Percentiles rank a stretch among this genome's conserved stretches.
phyloP scores from a whole-genome alignment of 73 alveolate species.

The Breviolum minutum region DNA sequence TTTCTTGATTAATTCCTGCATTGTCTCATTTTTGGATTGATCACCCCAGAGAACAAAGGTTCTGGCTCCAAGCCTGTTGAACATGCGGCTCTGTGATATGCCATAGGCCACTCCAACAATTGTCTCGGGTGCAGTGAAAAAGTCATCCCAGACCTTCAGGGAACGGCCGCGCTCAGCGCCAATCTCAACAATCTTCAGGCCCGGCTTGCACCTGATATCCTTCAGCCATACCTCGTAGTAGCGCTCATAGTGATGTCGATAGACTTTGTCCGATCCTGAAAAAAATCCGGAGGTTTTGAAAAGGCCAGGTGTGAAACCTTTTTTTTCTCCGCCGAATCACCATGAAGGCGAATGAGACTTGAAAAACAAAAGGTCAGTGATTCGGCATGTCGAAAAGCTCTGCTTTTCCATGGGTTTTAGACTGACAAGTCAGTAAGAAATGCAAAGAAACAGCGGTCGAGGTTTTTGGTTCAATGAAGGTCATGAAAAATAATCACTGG shows the following conservation, averaged over 20 bases:
- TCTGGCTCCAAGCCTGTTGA: background rate
- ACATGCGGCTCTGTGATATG: background rate
- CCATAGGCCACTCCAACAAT: constrained; percentile 20
- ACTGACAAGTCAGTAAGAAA: too few relatives aligned
- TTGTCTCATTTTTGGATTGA: background rate
- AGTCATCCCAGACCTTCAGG: constrained; percentile 6
- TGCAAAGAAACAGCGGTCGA: too few relatives aligned
- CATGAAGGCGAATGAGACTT: too few relatives aligned
- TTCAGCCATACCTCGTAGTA: constrained; percentile 1
- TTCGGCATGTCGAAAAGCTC: too few relatives aligned
- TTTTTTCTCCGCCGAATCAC: too few relatives aligned
- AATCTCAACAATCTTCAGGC: constrained; percentile 23
- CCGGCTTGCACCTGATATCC: background rate
- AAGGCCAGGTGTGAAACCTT: too few relatives aligned
- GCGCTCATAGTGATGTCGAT: background rate
- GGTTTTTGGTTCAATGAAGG: too few relatives aligned
- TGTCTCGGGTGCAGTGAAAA: background rate
- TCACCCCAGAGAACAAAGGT: background rate
- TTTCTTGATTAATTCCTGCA: background rate
- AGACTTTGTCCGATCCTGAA: constrained; percentile 1
- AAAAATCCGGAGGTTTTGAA: too few relatives aligned
- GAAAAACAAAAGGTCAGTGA: too few relatives aligned
- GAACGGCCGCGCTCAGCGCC: constrained; percentile 33
- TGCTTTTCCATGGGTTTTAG: too few relatives aligned
- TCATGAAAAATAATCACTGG: too few relatives aligned